Evolutionary conservation across 352 stramenopile genomes (phyloP), one percentile per base, ranked within the genome.

Genomic region (Globisporangium cylindrosporum): DNA sequence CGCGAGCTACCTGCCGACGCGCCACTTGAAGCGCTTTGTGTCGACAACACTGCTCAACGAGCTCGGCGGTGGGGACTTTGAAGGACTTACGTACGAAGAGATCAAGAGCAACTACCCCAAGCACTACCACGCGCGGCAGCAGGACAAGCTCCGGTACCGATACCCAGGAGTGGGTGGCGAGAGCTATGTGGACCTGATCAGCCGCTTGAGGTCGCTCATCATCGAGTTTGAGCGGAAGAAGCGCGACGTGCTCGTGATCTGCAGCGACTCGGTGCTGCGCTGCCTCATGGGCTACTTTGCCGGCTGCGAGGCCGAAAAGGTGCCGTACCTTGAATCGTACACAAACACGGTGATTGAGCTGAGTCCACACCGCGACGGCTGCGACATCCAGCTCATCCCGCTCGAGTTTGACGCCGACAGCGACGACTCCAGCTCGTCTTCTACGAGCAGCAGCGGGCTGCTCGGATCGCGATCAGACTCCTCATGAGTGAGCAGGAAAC

Each of bases 181-280:
- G 73, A 97, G 89, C 64, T 98, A 98, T 74, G 82, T 97, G 64
- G 94, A 98, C 70, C 85, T 98, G 36, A 98, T 98, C 73, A 93
- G 93, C 29, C 86, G 94, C 18, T 68, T 98, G 56, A 81, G 90
- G 2, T 95, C 91, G 59, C 78, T 98, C 43, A 96, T 98, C 57
- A 93, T 98, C 41, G 93, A 97, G 78, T 94, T 98, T 58, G 88
- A 94, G 63, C 86, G 89, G 71, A 94, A 96, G 75, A 96, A 94
- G 73, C 87, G 87, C 64, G 87, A 94, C 70, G 82, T 92, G 66
- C 67, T 94, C n/a, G 81, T 94, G 48, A 93, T 94, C 62, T 93
- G 85, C 72, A 92, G 81, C 67, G 85, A 92, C 63, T 93, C 85
- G 10, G 81, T 94, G 22, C 68, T 92, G 48, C 83, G 87, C 25